Percentiles rank a stretch among this genome's conserved stretches.
Evolutionary conservation across 2,329 filamentous ascomycete genomes (phyloP).

Genomic region (Verticillium zaregamsianum): DNA sequence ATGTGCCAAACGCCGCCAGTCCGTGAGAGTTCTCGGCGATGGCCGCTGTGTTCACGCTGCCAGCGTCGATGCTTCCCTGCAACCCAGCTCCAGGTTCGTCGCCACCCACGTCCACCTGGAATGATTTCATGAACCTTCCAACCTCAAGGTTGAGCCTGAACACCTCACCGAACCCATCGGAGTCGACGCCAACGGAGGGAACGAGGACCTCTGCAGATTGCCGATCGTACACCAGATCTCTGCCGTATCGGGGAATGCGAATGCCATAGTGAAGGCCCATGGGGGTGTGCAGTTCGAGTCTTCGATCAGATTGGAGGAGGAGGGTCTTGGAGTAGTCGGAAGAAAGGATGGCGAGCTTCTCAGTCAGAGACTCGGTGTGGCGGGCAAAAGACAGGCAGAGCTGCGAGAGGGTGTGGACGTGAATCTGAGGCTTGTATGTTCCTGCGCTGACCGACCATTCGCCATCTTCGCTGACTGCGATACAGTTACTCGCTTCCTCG

Average conservation of each 20-base stretch:
- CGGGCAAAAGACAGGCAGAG: constrained; percentile 89
- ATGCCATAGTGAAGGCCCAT: constrained; percentile 83
- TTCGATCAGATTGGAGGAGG: constrained; percentile 87
- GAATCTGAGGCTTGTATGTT: constrained; percentile 73
- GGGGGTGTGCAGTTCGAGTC: constrained; percentile 88
- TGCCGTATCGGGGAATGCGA: constrained; percentile 87
- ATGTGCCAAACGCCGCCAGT: constrained; percentile 88
- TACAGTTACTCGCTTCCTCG: constrained; percentile 87
- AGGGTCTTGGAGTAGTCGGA: constrained; percentile 91
- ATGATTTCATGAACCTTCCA: constrained; percentile 91
- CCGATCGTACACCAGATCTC: constrained; percentile 82
- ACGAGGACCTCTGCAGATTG: constrained; percentile 80
- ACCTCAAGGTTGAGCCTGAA: constrained; percentile 89
- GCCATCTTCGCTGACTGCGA: constrained; percentile 89
- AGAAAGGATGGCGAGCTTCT: constrained; percentile 84
- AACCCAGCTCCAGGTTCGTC: constrained; percentile 71
- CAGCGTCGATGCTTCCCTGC: constrained; percentile 81
- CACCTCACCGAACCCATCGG: constrained; percentile 83
- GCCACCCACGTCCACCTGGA: constrained; percentile 83
- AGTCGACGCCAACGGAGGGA: constrained; percentile 81
- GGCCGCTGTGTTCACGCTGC: constrained; percentile 81
- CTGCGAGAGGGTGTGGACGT: constrained; percentile 92
- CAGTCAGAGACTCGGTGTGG: constrained; percentile 88
- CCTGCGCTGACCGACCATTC: constrained; percentile 80
- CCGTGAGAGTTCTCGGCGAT: constrained; percentile 89